These are phyloP conservation scores for Dryas alaskensis DNA, from an alignment of 306 rosid species.

Conservation along the genomic window DNA sequence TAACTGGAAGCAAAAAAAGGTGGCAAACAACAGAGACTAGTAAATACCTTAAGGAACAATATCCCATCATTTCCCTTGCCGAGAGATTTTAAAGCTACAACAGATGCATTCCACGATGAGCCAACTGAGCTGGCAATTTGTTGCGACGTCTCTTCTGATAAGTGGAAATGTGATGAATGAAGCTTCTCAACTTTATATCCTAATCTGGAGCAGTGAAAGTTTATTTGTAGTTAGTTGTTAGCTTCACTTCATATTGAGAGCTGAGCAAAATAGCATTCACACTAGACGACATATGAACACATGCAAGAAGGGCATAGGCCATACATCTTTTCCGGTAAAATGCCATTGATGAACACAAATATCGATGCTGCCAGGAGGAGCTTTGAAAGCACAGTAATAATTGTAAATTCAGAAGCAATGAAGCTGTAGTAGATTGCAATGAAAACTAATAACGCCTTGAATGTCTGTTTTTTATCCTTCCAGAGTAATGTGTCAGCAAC, in stretches of 20 bases:
- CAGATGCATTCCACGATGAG: constrained; percentile 68
- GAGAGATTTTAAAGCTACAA: constrained; percentile 59
- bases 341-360: constrained; percentile 58
- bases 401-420: constrained; percentile 65
- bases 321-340: constrained; percentile 78
- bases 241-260: constrained; percentile 26
- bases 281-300: constrained; percentile 8
- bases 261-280: background rate
- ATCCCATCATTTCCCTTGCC: constrained; percentile 62
- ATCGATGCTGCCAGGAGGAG: constrained; percentile 48
- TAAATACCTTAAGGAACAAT: constrained; percentile 64
- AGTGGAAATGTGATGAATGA: constrained; percentile 61
- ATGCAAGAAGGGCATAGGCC: constrained; percentile 24
- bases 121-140: constrained; percentile 48
- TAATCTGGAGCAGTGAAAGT: constrained; percentile 49
- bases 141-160: constrained; percentile 68
- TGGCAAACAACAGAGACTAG: background rate
- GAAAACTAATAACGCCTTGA: constrained; percentile 53
- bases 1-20: constrained; percentile 2
- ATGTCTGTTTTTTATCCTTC: constrained; percentile 83
- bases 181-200: constrained; percentile 80
- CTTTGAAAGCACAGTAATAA: constrained; percentile 65
- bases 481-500: constrained; percentile 95
- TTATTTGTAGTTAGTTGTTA: constrained; percentile 25
- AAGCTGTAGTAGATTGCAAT: constrained; percentile 74